Conservation (phyloP, 257 asterid species). For the Capsicum chinense region DNA sequence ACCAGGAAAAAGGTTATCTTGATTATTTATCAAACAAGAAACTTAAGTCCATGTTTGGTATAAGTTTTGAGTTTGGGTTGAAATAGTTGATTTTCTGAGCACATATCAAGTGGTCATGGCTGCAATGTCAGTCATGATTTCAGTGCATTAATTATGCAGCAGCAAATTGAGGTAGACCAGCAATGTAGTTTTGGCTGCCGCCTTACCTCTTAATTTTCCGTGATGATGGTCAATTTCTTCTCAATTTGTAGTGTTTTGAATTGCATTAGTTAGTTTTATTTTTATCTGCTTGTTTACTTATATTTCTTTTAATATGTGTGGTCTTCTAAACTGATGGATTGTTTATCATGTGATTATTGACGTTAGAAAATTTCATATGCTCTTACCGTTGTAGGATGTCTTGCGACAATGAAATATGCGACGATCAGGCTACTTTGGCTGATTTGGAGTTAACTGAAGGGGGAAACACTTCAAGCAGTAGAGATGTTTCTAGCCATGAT, state of each 20-base stretch:
- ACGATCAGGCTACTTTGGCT: conserved; percentile 36
- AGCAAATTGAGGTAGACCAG: neutral
- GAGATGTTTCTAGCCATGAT: conserved; percentile 36
- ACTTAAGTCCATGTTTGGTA: neutral
- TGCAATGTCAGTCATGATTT: conserved; percentile 9
- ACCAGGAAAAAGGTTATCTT: neutral
- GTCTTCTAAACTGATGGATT: neutral
- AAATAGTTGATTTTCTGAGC: conserved; percentile 28
- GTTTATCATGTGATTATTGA: neutral
- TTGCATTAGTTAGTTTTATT: neutral
- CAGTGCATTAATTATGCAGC: conserved; percentile 25
- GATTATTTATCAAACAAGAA: neutral
- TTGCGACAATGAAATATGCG: conserved; percentile 30
- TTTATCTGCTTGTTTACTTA: conserved; percentile 8
- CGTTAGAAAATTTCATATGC: neutral
- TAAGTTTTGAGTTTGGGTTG: neutral
- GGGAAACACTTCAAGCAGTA: conserved; percentile 38
- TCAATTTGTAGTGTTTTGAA: neutral
- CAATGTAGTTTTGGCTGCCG: neutral
- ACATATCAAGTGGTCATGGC: conserved; percentile 6
- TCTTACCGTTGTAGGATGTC: conserved; percentile 20
- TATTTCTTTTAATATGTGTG: neutral
- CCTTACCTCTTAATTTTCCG: neutral
- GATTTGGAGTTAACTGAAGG: conserved; percentile 45
- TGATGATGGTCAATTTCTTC: neutral